Evolutionary conservation across 2,329 filamentous ascomycete species (phyloP).

Genomic region (Sarocladium strictum): DNA sequence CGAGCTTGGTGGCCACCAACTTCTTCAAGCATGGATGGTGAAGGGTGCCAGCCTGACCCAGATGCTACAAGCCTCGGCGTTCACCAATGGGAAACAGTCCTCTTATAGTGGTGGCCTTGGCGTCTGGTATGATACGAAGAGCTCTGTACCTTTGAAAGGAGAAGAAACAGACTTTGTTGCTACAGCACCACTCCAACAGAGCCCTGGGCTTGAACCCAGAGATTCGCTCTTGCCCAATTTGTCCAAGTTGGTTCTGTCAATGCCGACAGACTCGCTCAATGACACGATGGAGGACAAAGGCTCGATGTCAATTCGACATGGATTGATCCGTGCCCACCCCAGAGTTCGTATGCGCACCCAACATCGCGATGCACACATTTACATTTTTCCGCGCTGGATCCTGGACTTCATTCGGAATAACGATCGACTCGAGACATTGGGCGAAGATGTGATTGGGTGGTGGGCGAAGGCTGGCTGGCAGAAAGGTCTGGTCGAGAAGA

Average conservation of each 20-base stretch:
- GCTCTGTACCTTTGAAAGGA: conserved; percentile 69
- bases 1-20: conserved; percentile 74
- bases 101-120: conserved; percentile 70
- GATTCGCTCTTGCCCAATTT: conserved; percentile 62
- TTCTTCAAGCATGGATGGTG: conserved; percentile 90
- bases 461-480: conserved; percentile 97
- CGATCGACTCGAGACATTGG: conserved; percentile 77
- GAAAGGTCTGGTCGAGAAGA: conserved; percentile 68
- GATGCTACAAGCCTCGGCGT: conserved; percentile 44
- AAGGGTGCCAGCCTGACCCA: conserved; percentile 64
- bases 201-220: conserved; percentile 42
- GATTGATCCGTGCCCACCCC: conserved; percentile 67
- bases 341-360: conserved; percentile 75
- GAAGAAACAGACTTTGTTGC: conserved; percentile 92
- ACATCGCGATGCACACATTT: conserved; percentile 88
- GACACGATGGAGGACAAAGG: conserved; percentile 71
- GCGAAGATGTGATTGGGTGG: conserved; percentile 88
- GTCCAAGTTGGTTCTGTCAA: conserved; percentile 76
- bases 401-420: conserved; percentile 77
- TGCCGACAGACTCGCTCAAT: conserved; percentile 83
- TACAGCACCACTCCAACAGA: conserved; percentile 48
- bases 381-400: conserved; percentile 89
- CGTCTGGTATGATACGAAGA: conserved; percentile 86
- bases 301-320: conserved; percentile 64
- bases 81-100: conserved; percentile 30